Base-by-base conservation (phyloP, 495 filamentous ascomycete genomes). In the Melanomma pulvis-pyrius region DNA sequence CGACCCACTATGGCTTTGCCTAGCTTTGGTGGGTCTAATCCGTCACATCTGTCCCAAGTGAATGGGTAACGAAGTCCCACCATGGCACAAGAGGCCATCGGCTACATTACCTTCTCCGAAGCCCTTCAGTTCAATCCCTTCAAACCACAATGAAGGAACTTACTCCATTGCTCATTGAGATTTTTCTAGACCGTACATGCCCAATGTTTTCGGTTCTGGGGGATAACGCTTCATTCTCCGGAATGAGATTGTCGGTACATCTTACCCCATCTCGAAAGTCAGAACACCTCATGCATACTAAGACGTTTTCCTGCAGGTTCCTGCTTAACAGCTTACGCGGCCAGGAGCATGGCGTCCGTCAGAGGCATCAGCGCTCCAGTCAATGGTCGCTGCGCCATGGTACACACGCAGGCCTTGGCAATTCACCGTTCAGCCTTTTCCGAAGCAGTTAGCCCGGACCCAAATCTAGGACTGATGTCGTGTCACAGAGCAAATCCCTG, bases 301-400 rank as follows among this genome's bases (percentile, higher is more conserved):
- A 51, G 30, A 61, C 25, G 28, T 36, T 11, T 8, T 52, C 29
- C 63, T 59, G 63, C 63, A 66, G 12, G 63, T 59, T 60, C 63
- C 63, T 60, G 34, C 63, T 58, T 59, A 1, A 44, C 15, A 34
- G 64, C 64, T 67, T 49, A 67, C 64, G 64, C 64, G 64, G 48
- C 64, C 58, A 55, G 47, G 47, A 52, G 48, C 39, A 19, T 17
- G 36, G 19, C 24, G 2, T 50, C n/a, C 24, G 46, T 32, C 29
- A 9, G 32, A 50, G 41, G 26, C 22, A 46, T 36, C 19, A 11
- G 6, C 50, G 25, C 11, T 17, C 63, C 63, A 66, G 39, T 65
- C 41, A 60, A 11, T 13, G 9, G 6, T 30, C 60, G n/a, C 21
- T 56, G 34, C 11, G 21, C 24, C 12, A 28, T 12, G 59, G 26